phyloP scores from a whole-genome alignment of 2,329 filamentous ascomycete genomes.

The Geosmithia putterillii region DNA sequence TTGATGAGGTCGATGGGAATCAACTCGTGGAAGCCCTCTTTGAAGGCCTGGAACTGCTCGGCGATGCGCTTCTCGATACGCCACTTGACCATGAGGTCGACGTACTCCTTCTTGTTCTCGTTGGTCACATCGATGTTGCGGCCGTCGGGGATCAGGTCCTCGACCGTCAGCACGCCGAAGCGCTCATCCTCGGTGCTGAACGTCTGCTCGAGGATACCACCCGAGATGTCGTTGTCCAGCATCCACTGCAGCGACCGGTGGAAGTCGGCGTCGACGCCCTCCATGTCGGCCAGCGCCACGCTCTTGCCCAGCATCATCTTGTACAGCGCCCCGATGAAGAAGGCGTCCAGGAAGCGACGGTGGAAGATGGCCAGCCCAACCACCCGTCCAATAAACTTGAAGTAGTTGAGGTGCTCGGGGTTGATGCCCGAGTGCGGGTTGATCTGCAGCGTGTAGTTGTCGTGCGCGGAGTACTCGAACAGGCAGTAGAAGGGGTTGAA shows the following conservation, averaged over 20 bases:
- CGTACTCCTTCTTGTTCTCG: conserved; percentile 98
- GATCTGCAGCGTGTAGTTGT: conserved; percentile 99
- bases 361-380: conserved; percentile 98
- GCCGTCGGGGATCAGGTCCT: conserved; percentile 85
- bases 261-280: conserved; percentile 96
- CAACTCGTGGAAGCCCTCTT: conserved; percentile 92
- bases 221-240: conserved; percentile 89
- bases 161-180: conserved; percentile 86
- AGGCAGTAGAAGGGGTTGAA: conserved; percentile 99
- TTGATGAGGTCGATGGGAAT: conserved; percentile 95
- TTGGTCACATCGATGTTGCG: conserved; percentile 93
- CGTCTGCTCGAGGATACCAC: conserved; percentile 85
- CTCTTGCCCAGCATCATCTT: conserved; percentile 98
- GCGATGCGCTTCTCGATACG: conserved; percentile 97
- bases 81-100: conserved; percentile 98
- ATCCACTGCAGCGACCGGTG: conserved; percentile 96
- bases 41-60: conserved; percentile 97
- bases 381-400: conserved; percentile 98
- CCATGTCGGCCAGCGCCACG: conserved; percentile 89
- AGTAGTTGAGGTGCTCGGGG: conserved; percentile 97
- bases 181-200: conserved; percentile 97
- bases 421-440: conserved; percentile 99
- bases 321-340: conserved; percentile 98
- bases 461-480: conserved; percentile 98
- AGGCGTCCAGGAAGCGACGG: conserved; percentile 90